Conservation (phyloP, 75 land plant genomes). For the Picea sitchensis region DNA sequence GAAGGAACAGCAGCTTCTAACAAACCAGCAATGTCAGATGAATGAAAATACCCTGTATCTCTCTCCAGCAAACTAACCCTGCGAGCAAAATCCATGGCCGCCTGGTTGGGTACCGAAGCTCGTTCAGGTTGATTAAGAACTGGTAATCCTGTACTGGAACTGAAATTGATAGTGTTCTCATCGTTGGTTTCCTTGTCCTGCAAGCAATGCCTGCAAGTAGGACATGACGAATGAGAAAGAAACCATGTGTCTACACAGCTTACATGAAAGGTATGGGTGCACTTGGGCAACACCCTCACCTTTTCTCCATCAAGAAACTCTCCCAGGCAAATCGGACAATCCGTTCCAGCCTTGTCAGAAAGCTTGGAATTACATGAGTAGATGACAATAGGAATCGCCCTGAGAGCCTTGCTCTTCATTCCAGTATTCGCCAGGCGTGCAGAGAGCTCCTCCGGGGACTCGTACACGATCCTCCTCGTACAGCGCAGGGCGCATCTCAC, state of each 20-base stretch:
- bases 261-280: slow-evolving; percentile 40
- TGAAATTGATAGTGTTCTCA: too few relatives aligned
- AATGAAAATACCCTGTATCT: too few relatives aligned
- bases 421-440: slow-evolving; percentile 26
- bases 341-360: slow-evolving; percentile 8
- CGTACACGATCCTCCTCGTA: slow-evolving; percentile 14
- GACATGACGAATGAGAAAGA: slow-evolving; percentile 37
- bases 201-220: slow-evolving; percentile 42
- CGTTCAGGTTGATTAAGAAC: too few relatives aligned
- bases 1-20: too few relatives aligned
- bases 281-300: slow-evolving; percentile 28
- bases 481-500: slow-evolving; percentile 39
- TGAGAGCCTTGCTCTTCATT: slow-evolving; percentile 40
- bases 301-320: slow-evolving; percentile 28
- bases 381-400: slow-evolving; percentile 21
- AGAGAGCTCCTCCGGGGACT: slow-evolving; percentile 8
- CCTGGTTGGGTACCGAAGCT: too few relatives aligned
- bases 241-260: slow-evolving; percentile 48
- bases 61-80: too few relatives aligned
- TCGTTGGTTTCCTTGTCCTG: not conserved
- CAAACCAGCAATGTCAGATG: too few relatives aligned
- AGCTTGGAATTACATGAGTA: not conserved
- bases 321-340: slow-evolving; percentile 38
- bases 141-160: too few relatives aligned
- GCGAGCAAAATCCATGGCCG: too few relatives aligned